A percentile compares a stretch with the other conserved stretches of the same genome.
Evolutionary conservation across 1,284 basidiomycete species (phyloP).

Genomic region (Rhodotorula sp.): DNA sequence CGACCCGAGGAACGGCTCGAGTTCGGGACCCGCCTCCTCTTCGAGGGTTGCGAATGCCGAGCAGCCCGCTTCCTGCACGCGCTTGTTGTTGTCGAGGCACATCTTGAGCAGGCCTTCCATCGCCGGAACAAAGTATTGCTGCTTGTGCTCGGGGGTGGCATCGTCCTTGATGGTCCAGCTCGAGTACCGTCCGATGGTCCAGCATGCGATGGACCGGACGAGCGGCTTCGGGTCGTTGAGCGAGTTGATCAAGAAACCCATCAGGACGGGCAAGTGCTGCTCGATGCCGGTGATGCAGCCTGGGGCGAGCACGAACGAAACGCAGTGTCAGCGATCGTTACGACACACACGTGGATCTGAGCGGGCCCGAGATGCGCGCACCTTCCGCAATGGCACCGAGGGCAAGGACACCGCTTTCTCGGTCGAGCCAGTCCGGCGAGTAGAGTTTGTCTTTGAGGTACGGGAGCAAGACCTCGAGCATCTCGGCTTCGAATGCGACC

Average conservation of each 20-base stretch:
- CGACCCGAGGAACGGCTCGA: slow-evolving; percentile 90
- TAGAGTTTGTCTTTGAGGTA: slow-evolving; percentile 92
- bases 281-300: slow-evolving; percentile 95
- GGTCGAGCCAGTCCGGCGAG: slow-evolving; percentile 87
- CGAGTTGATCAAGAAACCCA: slow-evolving; percentile 88
- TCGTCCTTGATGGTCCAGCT: slow-evolving; percentile 86
- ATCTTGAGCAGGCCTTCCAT: slow-evolving; percentile 96
- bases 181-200: slow-evolving; percentile 98
- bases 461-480: slow-evolving; percentile 83
- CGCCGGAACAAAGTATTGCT: slow-evolving; percentile 87
- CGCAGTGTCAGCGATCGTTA: not conserved
- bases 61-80: slow-evolving; percentile 98
- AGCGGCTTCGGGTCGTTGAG: slow-evolving; percentile 93
- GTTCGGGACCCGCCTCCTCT: slow-evolving; percentile 87
- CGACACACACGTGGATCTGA: fast-evolving
- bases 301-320: slow-evolving; percentile 47
- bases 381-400: slow-evolving; percentile 98
- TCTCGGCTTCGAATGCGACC: slow-evolving; percentile 80
- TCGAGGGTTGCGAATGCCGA: slow-evolving; percentile 97
- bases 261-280: slow-evolving; percentile 84
- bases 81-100: slow-evolving; percentile 99
- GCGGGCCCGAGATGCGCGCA: slow-evolving; percentile 47
- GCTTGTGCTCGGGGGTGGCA: slow-evolving; percentile 78
- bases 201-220: slow-evolving; percentile 97
- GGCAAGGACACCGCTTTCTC: slow-evolving; percentile 94